These are phyloP conservation scores for Wickerhamomyces chambardii DNA, from an alignment of 805 yeast genomes.

Conservation along the genomic window DNA sequence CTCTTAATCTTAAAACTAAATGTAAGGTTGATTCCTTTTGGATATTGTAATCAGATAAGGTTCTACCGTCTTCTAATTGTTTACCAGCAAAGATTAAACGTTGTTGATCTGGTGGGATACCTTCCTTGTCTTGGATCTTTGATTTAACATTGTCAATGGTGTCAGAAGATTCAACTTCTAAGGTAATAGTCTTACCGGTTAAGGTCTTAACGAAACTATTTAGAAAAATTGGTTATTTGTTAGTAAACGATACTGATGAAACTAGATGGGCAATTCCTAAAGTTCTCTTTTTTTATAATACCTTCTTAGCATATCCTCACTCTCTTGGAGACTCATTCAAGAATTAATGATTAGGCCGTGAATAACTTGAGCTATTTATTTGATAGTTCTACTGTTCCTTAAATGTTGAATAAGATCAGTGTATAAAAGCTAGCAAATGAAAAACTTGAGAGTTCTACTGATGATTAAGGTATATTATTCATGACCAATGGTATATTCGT, in stretches of 20 bases:
- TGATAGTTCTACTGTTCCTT: too few species aligned
- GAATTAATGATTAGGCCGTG: too few species aligned
- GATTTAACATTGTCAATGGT: slow-evolving; percentile 98
- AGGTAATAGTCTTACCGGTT: slow-evolving; percentile 93
- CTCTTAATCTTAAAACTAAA: slow-evolving; percentile 94
- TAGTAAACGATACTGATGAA: too few species aligned
- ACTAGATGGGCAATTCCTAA: too few species aligned
- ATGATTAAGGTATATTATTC: too few species aligned
- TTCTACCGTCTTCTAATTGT: slow-evolving; percentile 99
- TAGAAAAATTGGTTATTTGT: slow-evolving; percentile 3
- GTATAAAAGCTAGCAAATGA: too few species aligned
- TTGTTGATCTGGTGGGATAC: slow-evolving; percentile 99
- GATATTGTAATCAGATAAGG: slow-evolving; percentile 98
- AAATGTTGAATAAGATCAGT: too few species aligned
- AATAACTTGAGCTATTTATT: too few species aligned
- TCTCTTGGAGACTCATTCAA: too few species aligned
- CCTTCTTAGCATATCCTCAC: too few species aligned
- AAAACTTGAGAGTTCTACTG: too few species aligned
- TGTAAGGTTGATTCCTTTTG: slow-evolving; percentile 99
- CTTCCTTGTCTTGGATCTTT: slow-evolving; percentile 98
- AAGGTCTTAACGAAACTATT: slow-evolving; percentile 70
- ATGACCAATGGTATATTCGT: too few species aligned
- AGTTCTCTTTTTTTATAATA: not conserved
- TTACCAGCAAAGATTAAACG: slow-evolving; percentile 99
- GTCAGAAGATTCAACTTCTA: slow-evolving; percentile 98